Conservation (phyloP, 2,329 filamentous ascomycete genomes). For the Aspergillus persii region DNA sequence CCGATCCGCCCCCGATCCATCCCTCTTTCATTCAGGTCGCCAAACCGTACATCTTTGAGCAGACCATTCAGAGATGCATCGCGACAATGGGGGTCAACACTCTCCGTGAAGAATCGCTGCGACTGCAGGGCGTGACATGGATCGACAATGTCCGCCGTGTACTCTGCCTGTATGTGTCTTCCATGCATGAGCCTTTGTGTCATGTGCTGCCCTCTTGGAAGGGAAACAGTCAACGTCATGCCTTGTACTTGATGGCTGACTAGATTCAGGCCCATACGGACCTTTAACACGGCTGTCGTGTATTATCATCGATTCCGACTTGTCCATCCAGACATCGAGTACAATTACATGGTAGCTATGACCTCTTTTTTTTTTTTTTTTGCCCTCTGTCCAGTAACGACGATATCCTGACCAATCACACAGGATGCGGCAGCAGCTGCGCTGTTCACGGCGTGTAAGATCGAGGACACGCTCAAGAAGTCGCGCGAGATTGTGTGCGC, state of each 20-base stretch:
- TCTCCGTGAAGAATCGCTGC: constrained; percentile 73
- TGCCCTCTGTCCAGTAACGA: background rate
- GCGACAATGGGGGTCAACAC: constrained; percentile 68
- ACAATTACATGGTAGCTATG: constrained; percentile 61
- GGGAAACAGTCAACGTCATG: constrained; percentile 1
- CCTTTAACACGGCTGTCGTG: constrained; percentile 84
- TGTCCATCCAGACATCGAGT: constrained; percentile 78
- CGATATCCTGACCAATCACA: constrained; percentile 7
- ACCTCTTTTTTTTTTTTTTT: constrained; percentile 3
- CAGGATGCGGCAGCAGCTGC: constrained; percentile 84
- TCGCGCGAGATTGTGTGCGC: constrained; percentile 89
- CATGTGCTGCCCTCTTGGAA: background rate
- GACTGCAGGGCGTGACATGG: constrained; percentile 82
- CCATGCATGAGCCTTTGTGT: background rate
- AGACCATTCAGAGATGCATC: constrained; percentile 72
- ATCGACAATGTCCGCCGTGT: constrained; percentile 80
- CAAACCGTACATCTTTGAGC: constrained; percentile 78
- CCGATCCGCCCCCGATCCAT: constrained; percentile 50
- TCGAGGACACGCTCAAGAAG: constrained; percentile 97
- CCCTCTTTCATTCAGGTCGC: constrained; percentile 64
- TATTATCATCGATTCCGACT: constrained; percentile 95
- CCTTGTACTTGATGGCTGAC: constrained; percentile 7
- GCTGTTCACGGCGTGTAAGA: constrained; percentile 91
- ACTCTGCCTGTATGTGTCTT: constrained; percentile 68
- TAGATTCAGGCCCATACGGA: constrained; percentile 70